Base-by-base conservation (phyloP, 2,329 filamentous ascomycete species). In the Penicillium sp. region DNA sequence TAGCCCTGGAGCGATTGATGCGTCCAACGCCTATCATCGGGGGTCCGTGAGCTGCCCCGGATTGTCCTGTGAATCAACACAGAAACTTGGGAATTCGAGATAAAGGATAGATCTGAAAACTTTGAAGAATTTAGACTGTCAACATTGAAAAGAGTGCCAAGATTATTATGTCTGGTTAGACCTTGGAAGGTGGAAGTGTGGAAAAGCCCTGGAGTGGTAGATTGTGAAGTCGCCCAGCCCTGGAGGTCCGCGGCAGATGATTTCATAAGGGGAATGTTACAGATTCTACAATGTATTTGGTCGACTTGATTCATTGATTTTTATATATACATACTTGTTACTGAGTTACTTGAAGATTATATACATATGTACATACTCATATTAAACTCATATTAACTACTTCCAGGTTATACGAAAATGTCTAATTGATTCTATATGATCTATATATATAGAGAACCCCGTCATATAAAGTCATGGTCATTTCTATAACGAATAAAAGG, bases 251-350 rank as follows among this genome's bases (percentile, higher is more conserved):
- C 22, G 22, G 43, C 53, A 46, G 32, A 57, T 59, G 55, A 57
- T 57, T 53, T 57, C 57, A 59, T 54, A 49, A 50, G 31, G 43
- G 15, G 43, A 17, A 21, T 31, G 26, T 41, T 46, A 21, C 34
- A 22, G 22, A 24, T 24, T 24, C 22, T 24, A 24, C 22, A 24
- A 0, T 24, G 22, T 24, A 24, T 24, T 24, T 29, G 24, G 35
- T 22, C 3, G 19, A 29, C 28, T 26, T 15, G 15, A 22, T 10
- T 24, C 17, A 24, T 2, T 24, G 22, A 2, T 10, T n/a, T 9
- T 17, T 3, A 17, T 24, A 19, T 24, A 28, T 21, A 17, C 21
- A 34, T 28, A 37, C 24, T 41, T 28, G 29, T 7, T 22, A 22
- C 19, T 15, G 8, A 17, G 22, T 13, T 15, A 10, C 1, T 19